Evolutionary conservation across 106 monocot species (phyloP), one percentile per base, ranked within the genome.

Genomic region (Narthecium ossifragum): DNA sequence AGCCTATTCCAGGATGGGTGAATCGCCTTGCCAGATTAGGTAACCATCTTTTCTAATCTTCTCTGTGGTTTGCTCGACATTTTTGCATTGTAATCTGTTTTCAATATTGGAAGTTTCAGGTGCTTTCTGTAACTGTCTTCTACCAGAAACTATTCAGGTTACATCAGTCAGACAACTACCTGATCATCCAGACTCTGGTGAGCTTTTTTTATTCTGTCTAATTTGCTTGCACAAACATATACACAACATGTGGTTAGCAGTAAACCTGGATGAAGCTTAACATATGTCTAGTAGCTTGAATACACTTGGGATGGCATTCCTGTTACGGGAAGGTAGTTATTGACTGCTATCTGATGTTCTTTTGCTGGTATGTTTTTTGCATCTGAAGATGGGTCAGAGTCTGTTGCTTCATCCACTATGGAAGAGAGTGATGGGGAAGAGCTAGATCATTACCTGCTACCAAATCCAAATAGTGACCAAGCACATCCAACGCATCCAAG

Each of bases 51-150:
- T 33, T 25, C 27, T 39, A 11, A 43, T 12, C 15, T 27, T 51
- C 31, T n/a, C 36, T 37, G 5, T 37, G 5, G 3, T 15, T 29
- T 22, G 14, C 15, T 6, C 30, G 14, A 31, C 18, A 18, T 9
- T 28, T 18, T 20, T 60, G 21, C 37, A 51, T 23, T 46, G 41
- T 59, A 27, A 37, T 29, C 34, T 62, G 26, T 18, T 38, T 22
- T 28, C 0, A 30, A 23, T 24, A 63, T 48, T 26, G 48, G 21
- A 65, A 45, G 40, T 57, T 70, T 74, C 71, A 92, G 91, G 91
- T 72, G 86, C 88, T 31, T 73, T 84, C 26, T 84, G 80, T 65
- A 78, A 81, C 61, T 92, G 88, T 70, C 73, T 92, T 57, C 73
- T 92, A 11, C 92, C 92, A n/a, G 81, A 85, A 32, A 84, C 50